These are phyloP conservation scores for Globomyces pollinis-pini DNA, from an alignment of 192 early-diverging fungal species.

Conservation along the genomic window DNA sequence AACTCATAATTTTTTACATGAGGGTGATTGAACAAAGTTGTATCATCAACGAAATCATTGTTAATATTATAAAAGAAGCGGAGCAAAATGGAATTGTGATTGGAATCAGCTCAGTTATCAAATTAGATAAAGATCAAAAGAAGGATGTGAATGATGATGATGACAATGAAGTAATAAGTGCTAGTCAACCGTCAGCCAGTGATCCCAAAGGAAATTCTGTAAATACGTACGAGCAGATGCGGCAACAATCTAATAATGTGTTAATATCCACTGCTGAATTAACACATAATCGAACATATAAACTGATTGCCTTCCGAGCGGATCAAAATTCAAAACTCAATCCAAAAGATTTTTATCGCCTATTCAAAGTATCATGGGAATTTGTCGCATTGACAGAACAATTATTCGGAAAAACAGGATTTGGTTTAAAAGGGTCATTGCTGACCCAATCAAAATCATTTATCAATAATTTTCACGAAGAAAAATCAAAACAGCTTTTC, in stretches of 20 bases:
- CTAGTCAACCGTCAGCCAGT: not conserved
- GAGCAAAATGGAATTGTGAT: constrained; percentile 38
- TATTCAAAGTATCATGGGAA: constrained; percentile 72
- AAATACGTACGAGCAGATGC: constrained; percentile 41
- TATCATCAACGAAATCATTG: constrained; percentile 64
- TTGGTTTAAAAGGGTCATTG: constrained; percentile 81
- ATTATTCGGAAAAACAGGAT: constrained; percentile 77
- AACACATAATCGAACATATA: constrained; percentile 78
- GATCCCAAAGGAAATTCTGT: not conserved
- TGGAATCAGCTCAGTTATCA: constrained; percentile 15
- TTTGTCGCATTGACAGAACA: constrained; percentile 75
- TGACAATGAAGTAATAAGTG: not conserved
- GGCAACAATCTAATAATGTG: constrained; percentile 64
- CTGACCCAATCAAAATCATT: constrained; percentile 83
- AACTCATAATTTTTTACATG: constrained; percentile 68
- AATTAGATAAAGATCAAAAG: not conserved
- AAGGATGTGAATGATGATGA: not conserved
- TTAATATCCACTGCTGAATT: constrained; percentile 76
- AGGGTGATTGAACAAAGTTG: constrained; percentile 63
- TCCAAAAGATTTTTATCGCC: constrained; percentile 77
- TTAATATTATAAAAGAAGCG: constrained; percentile 55
- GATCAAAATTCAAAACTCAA: constrained; percentile 87
- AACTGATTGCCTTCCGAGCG: constrained; percentile 73
- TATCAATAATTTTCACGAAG: constrained; percentile 87
- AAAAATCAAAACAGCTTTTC: constrained; percentile 77